Evolutionary conservation across 441 rosid genomes (phyloP), one percentile per base, ranked within the genome.

Genomic region (Gossypium trilobum): DNA sequence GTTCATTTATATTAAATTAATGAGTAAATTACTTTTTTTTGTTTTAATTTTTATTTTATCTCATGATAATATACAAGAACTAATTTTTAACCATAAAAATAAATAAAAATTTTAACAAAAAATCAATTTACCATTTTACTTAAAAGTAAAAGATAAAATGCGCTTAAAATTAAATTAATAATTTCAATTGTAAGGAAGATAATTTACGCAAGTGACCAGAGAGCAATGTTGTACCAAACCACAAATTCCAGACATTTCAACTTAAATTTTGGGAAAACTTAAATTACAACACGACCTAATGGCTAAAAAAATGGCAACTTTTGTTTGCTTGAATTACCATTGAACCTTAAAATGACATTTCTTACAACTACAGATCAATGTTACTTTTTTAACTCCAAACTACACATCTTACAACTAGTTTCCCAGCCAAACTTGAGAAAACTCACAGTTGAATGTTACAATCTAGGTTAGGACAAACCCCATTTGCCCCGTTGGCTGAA

Each of bases 401-500:
- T 72, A 65, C 42, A 33, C 42, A 33, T 33, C 10, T 33, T 33
- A 33, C 42, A 33, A 33, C 0, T 1, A 33, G 2, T 33, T 52
- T 52, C 19, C 17, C 7, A 16, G 22, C 10, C 57, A 17, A 16
- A 52, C 57, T 52, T 22, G 11, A 22, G 63, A 33, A 61, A 61
- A 70, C 74, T 62, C 39, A 73, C 48, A 73, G 56, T 50, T 66
- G 74, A 29, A 14, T 77, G 36, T 59, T 79, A 83, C 80, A 82
- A 65, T 75, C 84, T 79, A 87, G n/a, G 86, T 85, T 81, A 84
- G 88, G 73, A 80, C 77, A 81, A 75, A 55, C 84, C 80, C 77
- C 77, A 44, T 42, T 16, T n/a, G 71, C 75, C 80, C 69, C 55
- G 23, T 11, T 11, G 44, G 73, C 75, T 64, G 66, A 62, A 70